Percentiles rank a stretch among this genome's conserved stretches.
Evolutionary conservation across 1,139 yeast species (phyloP).

Genomic region (Ogataea hybrid): DNA sequence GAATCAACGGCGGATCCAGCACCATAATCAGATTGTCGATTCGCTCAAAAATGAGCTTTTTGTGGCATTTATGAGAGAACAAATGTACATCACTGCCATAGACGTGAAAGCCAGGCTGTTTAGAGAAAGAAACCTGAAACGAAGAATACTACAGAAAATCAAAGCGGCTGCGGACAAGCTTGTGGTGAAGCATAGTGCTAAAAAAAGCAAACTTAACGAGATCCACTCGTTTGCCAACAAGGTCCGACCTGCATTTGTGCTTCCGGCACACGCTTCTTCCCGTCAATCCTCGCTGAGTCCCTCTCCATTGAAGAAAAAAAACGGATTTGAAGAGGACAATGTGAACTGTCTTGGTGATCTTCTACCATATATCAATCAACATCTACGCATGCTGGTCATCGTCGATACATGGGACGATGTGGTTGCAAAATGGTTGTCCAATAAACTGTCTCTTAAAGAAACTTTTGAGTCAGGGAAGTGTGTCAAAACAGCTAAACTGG

Average conservation of each 20-base stretch:
- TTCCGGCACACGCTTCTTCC: not conserved
- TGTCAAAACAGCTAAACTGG: slow-evolving; percentile 11
- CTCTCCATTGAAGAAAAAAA: not conserved
- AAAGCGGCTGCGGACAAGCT: slow-evolving; percentile 31
- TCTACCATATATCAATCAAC: not conserved
- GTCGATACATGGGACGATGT: slow-evolving; percentile 45
- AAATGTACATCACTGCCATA: slow-evolving; percentile 41
- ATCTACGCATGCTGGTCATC: slow-evolving; percentile 32
- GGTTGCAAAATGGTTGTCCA: slow-evolving; percentile 47
- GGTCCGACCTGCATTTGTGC: slow-evolving; percentile 13
- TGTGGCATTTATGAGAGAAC: slow-evolving; percentile 59
- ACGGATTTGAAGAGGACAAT: slow-evolving; percentile 2
- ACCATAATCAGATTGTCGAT: slow-evolving; percentile 35
- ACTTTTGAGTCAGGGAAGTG: slow-evolving; percentile 30
- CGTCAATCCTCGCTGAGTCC: not conserved
- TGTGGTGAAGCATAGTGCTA: slow-evolving; percentile 30
- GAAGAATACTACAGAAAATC: slow-evolving; percentile 30
- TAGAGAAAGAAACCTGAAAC: slow-evolving; percentile 24
- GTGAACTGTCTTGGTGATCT: slow-evolving; percentile 2
- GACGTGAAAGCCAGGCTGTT: slow-evolving; percentile 35
- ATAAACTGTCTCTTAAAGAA: slow-evolving; percentile 37
- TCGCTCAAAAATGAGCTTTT: slow-evolving; percentile 49
- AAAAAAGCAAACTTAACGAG: slow-evolving; percentile 44
- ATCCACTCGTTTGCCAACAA: slow-evolving; percentile 33
- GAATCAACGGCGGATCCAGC: slow-evolving; percentile 28